Evolutionary conservation across 129 eudicot species (phyloP).

Genomic region (Flaveria bidentis): DNA sequence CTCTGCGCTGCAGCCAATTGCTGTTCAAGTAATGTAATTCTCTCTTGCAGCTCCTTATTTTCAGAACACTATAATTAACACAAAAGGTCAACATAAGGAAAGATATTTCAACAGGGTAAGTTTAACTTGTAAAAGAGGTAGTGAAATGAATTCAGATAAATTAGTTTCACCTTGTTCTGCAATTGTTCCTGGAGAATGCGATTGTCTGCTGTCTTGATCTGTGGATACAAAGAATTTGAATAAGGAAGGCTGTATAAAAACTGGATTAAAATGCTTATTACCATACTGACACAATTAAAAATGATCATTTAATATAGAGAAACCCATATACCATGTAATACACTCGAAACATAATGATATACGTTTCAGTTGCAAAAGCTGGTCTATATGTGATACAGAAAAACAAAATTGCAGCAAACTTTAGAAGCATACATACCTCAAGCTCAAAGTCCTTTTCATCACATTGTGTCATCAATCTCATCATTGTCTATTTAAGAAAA

Average conservation of each 20-base stretch:
- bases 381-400: background rate
- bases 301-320: constrained; percentile 40
- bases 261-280: background rate
- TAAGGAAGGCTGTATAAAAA: constrained; percentile 3
- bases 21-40: constrained; percentile 63
- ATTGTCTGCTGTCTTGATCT: constrained; percentile 93
- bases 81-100: constrained; percentile 10
- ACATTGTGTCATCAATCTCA: constrained; percentile 86
- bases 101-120: constrained; percentile 10
- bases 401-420: background rate
- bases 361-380: constrained; percentile 4
- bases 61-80: constrained; percentile 63
- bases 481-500: constrained; percentile 54
- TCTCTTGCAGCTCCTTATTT: constrained; percentile 75
- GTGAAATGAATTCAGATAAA: background rate
- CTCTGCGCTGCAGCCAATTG: constrained; percentile 56
- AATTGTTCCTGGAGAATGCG: constrained; percentile 93
- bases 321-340: constrained; percentile 8
- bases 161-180: constrained; percentile 70
- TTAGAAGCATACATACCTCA: constrained; percentile 55
- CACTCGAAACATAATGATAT: background rate
- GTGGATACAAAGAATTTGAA: constrained; percentile 23
- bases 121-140: background rate
- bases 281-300: constrained; percentile 13
- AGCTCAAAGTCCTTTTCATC: constrained; percentile 89